A percentile compares a stretch with the other conserved stretches of the same genome.
Evolutionary conservation across 495 filamentous ascomycete genomes (phyloP).

Genomic region (Penicillium atrosanguineum): DNA sequence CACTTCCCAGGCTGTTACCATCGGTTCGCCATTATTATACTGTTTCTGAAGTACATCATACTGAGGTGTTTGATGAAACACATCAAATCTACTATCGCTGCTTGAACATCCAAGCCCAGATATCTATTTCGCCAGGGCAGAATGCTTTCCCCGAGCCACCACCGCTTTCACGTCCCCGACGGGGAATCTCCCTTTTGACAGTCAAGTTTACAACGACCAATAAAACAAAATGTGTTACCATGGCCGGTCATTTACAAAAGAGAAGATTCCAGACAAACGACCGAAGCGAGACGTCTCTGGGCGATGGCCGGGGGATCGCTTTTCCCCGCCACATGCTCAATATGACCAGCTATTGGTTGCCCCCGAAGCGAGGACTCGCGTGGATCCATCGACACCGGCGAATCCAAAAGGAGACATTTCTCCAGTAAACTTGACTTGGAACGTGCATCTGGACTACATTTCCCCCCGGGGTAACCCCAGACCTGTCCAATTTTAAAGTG

Average conservation of each 20-base stretch:
- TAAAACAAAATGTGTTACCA: background rate
- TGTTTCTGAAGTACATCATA: background rate
- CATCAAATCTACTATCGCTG: background rate
- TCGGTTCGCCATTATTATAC: background rate
- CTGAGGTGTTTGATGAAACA: too few relatives aligned
- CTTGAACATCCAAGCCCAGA: background rate
- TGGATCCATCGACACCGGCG: slow-evolving; percentile 8
- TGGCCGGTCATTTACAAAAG: background rate
- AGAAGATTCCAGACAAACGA: background rate
- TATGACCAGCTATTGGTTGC: slow-evolving; percentile 9
- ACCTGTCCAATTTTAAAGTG: background rate
- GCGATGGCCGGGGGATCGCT: slow-evolving; percentile 19
- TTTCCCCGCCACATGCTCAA: slow-evolving; percentile 22
- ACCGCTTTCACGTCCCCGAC: slow-evolving; percentile 9
- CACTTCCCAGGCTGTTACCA: background rate
- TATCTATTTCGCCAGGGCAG: slow-evolving; percentile 13
- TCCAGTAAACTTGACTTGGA: background rate
- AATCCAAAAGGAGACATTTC: slow-evolving; percentile 6
- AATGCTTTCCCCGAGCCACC: slow-evolving; percentile 25
- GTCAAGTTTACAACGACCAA: slow-evolving; percentile 3
- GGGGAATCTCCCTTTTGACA: slow-evolving; percentile 12
- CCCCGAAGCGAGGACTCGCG: background rate
- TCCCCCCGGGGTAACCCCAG: slow-evolving; percentile 15
- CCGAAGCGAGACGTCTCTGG: background rate
- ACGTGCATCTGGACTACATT: background rate